Conservation (phyloP, 1,284 basidiomycete species). For the Termitomyces sp. region DNA sequence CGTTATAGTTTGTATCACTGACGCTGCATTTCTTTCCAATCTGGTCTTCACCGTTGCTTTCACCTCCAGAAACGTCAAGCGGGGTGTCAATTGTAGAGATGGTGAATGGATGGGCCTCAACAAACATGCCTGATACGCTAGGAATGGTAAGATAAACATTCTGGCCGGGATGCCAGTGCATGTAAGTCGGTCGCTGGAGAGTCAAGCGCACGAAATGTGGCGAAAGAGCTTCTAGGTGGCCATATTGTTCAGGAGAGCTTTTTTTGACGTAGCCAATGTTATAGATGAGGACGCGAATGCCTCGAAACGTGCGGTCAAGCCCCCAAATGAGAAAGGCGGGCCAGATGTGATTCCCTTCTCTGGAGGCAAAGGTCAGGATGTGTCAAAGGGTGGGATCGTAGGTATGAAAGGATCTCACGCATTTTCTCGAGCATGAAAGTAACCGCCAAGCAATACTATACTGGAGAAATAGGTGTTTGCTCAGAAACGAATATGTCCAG, state of each 20-base stretch:
- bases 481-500: not conserved
- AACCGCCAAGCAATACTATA: constrained; percentile 35
- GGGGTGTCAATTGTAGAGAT: constrained; percentile 35
- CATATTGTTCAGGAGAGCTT: constrained; percentile 27
- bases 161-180: constrained; percentile 57
- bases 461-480: constrained; percentile 23
- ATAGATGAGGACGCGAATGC: constrained; percentile 43
- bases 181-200: constrained; percentile 34
- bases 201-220: constrained; percentile 48
- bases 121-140: constrained; percentile 32
- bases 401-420: not conserved
- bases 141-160: constrained; percentile 50
- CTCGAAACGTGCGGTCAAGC: constrained; percentile 52
- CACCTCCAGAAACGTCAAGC: constrained; percentile 4
- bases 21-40: not conserved
- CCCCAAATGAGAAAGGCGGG: constrained; percentile 62
- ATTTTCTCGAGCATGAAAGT: constrained; percentile 31
- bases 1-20: constrained; percentile 19
- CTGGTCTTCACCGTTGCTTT: constrained; percentile 11
- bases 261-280: constrained; percentile 42
- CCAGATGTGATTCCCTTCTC: constrained; percentile 38
- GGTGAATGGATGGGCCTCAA: constrained; percentile 55
- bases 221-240: constrained; percentile 41
- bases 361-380: not conserved
- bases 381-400: not conserved